Base-by-base conservation (phyloP, 306 rosid genomes). In the Corylus americana region DNA sequence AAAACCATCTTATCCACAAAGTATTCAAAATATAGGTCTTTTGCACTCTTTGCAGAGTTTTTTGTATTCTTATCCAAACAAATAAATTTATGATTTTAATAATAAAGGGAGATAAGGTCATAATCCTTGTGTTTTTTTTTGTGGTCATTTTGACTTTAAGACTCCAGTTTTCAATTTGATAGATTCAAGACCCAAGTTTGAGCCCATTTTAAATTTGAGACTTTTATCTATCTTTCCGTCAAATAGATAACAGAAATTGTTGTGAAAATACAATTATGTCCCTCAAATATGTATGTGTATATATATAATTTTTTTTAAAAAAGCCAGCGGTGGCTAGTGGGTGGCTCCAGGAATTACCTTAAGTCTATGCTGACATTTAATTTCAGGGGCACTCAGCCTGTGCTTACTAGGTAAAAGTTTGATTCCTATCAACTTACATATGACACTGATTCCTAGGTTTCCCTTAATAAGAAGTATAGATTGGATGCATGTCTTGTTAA, bases 301-400 rank as follows among this genome's bases (percentile, higher is more conserved):
- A 39, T 39, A 39, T 42, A 5, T 31, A 0, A 31, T 31, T 31
- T 42, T 5, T 39, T 39, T 39, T 4, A 39, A 42, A 42, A 42
- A 42, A 42, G 8, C 45, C 45, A 9, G 45, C 6, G 8, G 45
- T 5, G 45, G 45, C 8, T 6, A 42, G 7, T 6, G 45, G 45
- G n/a, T 29, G 69, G 69, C 69, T 62, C 69, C 69, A 54, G 45
- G 25, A 48, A 73, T 64, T 73, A 48, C 29, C 20, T 55, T 55
- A 62, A 58, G 25, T 69, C 27, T 44, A 57, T 72, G 77, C 69
- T 79, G n/a, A 12, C 57, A 72, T 74, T 62, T n/a, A 16, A 14
- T 53, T 14, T 53, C 57, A 14, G 44, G 44, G 18, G 7, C 39
- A 11, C 7, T 29, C 39, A 61, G 35, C 68, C 31, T 42, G 11